Conservation (phyloP, 495 filamentous ascomycete species). For the Oidiodendron maius region DNA sequence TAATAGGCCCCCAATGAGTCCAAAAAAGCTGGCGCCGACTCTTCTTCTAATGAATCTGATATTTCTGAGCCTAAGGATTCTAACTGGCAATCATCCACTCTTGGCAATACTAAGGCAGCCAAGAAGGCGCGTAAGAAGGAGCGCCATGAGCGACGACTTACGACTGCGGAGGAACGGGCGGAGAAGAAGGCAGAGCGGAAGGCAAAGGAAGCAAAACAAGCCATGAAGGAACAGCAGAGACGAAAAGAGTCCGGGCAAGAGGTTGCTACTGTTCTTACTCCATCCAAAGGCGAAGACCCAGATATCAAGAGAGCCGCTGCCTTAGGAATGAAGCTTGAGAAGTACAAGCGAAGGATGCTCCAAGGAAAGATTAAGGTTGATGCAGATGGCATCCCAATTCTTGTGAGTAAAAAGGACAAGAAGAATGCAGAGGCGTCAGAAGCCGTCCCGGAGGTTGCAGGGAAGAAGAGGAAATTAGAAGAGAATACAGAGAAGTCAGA, state of each 20-base stretch:
- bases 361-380: conserved; percentile 59
- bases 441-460: conserved; percentile 4
- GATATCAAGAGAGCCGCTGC: conserved; percentile 48
- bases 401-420: conserved; percentile 74
- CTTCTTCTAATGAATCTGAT: no score
- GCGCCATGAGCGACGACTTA: conserved; percentile 25
- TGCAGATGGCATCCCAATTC: conserved; percentile 49
- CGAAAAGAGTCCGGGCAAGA: conserved; percentile 40
- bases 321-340: conserved; percentile 59
- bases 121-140: conserved; percentile 31
- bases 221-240: conserved; percentile 32
- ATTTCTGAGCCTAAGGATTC: no score
- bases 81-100: no score
- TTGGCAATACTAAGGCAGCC: no score
- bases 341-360: conserved; percentile 67
- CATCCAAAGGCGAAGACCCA: conserved; percentile 11
- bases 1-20: no score
- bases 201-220: conserved; percentile 37
- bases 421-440: conserved; percentile 59
- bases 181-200: conserved; percentile 38
- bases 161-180: conserved; percentile 37
- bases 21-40: no score
- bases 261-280: conserved; percentile 5
- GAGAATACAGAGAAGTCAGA: conserved; percentile 38
- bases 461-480: conserved; percentile 38